Percentiles rank a stretch among this genome's conserved stretches.
Conservation (phyloP, 164 flowering plant species). For the Cinnamomum micranthum region DNA sequence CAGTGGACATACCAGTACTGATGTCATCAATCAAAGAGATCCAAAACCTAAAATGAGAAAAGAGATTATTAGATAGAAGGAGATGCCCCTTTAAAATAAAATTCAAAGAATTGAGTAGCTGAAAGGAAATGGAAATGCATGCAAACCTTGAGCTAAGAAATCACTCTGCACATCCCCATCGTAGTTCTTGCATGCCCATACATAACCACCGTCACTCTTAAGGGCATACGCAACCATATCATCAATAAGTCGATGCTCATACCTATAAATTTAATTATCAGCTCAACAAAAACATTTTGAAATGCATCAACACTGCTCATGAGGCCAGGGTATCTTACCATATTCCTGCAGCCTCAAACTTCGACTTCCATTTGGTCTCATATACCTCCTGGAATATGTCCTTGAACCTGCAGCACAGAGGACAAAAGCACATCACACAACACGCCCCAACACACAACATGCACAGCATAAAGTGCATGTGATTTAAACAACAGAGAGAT, state of each 20-base stretch:
- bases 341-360: conserved; percentile 77
- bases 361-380: conserved; percentile 70
- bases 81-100: conserved; percentile 4
- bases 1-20: conserved; percentile 64
- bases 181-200: conserved; percentile 98
- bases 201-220: conserved; percentile 96
- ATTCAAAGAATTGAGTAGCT: not conserved
- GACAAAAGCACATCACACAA: not conserved
- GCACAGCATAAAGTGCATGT: not conserved
- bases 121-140: not conserved
- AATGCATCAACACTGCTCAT: not conserved
- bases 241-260: conserved; percentile 95
- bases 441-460: not conserved
- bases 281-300: not conserved
- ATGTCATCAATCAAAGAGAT: conserved; percentile 96
- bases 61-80: not conserved
- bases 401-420: conserved; percentile 50
- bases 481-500: not conserved
- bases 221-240: conserved; percentile 99
- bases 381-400: conserved; percentile 85
- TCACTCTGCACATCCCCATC: conserved; percentile 99
- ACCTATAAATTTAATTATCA: conserved; percentile 43
- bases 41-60: conserved; percentile 68
- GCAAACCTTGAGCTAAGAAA: conserved; percentile 93
- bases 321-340: conserved; percentile 40